Conservation (phyloP, 2,329 filamentous ascomycete species). For the Microthyrium microscopicum region DNA sequence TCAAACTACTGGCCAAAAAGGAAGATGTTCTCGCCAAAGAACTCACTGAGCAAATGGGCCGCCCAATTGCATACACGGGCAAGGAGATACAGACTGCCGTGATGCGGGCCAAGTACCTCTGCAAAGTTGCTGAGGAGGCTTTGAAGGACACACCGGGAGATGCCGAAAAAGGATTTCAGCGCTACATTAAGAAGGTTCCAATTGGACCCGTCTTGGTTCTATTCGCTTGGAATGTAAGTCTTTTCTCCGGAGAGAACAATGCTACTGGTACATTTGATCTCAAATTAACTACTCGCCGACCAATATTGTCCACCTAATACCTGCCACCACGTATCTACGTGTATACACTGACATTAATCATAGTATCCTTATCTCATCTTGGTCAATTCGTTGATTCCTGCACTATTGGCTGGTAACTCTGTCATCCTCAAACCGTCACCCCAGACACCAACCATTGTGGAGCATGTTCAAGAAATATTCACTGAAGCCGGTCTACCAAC, state of each 20-base stretch:
- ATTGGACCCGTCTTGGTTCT: slow-evolving; percentile 77
- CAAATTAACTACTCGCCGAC: no score
- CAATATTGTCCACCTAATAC: background rate
- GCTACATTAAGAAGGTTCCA: slow-evolving; percentile 77
- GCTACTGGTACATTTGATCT: background rate
- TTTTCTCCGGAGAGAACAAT: background rate
- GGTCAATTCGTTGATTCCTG: slow-evolving; percentile 81
- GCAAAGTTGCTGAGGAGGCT: slow-evolving; percentile 65
- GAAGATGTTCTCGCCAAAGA: slow-evolving; percentile 71
- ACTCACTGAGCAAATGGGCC: slow-evolving; percentile 86
- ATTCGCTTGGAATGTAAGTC: slow-evolving; percentile 87
- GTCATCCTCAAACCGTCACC: slow-evolving; percentile 91
- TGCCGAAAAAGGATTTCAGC: slow-evolving; percentile 70
- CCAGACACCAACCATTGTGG: slow-evolving; percentile 81
- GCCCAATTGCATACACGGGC: slow-evolving; percentile 72
- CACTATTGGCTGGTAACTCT: slow-evolving; percentile 76
- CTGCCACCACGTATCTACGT: background rate
- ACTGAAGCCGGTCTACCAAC: slow-evolving; percentile 62
- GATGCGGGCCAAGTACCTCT: slow-evolving; percentile 68
- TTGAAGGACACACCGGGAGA: slow-evolving; percentile 71
- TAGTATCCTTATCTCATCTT: slow-evolving; percentile 91
- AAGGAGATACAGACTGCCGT: slow-evolving; percentile 76
- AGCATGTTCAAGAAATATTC: slow-evolving; percentile 67
- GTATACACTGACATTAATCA: background rate
- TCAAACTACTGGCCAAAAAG: slow-evolving; percentile 51